A percentile compares a stretch with the other conserved stretches of the same genome.
These are phyloP conservation scores for Auriscalpium vulgare DNA, from an alignment of 768 basidiomycete genomes.

Conservation along the genomic window DNA sequence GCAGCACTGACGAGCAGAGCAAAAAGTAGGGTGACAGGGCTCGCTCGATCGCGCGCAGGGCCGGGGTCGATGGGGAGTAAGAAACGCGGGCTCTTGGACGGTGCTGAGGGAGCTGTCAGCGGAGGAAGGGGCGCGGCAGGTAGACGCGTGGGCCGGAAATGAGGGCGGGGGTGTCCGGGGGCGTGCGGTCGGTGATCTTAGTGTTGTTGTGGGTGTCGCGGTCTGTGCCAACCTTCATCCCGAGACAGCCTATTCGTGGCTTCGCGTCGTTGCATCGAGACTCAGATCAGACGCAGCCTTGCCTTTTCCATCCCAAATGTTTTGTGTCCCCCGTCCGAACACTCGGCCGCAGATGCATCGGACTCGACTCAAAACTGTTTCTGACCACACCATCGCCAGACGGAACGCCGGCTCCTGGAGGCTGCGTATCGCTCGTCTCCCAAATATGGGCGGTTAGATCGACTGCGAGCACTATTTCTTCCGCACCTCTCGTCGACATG, in stretches of 20 bases:
- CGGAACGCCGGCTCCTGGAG: background rate
- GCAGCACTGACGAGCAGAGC: no score
- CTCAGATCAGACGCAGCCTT: background rate
- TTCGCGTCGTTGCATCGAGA: background rate
- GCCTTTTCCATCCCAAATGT: background rate
- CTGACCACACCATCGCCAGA: background rate
- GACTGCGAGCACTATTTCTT: background rate
- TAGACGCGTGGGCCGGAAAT: background rate
- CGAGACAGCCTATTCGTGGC: background rate
- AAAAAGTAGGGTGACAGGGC: no score
- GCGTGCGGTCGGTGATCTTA: background rate
- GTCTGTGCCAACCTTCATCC: background rate
- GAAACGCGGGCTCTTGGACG: no score
- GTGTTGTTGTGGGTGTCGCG: background rate
- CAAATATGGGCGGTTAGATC: background rate
- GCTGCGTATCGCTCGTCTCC: background rate
- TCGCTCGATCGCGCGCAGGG: no score
- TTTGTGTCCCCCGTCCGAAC: background rate
- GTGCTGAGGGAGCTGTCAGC: background rate
- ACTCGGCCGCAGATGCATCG: background rate
- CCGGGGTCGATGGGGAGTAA: no score
- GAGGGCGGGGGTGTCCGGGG: background rate
- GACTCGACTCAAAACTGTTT: background rate
- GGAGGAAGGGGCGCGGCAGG: background rate
- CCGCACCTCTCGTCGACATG: background rate